phyloP scores from a whole-genome alignment of 441 rosid species.

The Mallotus repandus region DNA sequence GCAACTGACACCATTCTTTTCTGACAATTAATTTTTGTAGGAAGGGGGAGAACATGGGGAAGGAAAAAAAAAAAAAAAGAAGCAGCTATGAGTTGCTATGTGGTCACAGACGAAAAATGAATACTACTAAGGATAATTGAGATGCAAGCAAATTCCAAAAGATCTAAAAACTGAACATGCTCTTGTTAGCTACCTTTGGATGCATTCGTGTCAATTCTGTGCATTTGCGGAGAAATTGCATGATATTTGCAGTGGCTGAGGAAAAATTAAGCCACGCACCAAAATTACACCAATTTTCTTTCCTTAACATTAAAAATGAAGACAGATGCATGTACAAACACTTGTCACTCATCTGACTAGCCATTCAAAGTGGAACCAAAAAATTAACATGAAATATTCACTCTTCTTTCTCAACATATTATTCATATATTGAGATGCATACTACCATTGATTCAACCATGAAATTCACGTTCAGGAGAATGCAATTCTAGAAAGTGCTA shows the following conservation, averaged over 20 bases:
- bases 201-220: not conserved
- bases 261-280: not conserved
- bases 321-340: no score
- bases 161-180: not conserved
- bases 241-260: not conserved
- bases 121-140: not conserved
- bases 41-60: not conserved
- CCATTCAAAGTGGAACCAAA: no score
- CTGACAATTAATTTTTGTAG: conserved; percentile 25
- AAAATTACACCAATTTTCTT: not conserved
- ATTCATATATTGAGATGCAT: not conserved
- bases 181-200: not conserved
- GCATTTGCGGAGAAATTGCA: not conserved
- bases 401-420: not conserved
- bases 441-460: not conserved
- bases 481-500: not conserved
- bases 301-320: not conserved
- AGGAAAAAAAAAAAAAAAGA: conserved; percentile 12
- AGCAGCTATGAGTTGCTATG: conserved; percentile 17
- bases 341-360: no score
- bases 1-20: conserved; percentile 28
- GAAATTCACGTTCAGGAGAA: not conserved
- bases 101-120: conserved; percentile 8
- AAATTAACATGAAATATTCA: not conserved
- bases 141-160: not conserved